Evolutionary conservation across 345 rosid species (phyloP).

Genomic region (Excoecaria agallocha): DNA sequence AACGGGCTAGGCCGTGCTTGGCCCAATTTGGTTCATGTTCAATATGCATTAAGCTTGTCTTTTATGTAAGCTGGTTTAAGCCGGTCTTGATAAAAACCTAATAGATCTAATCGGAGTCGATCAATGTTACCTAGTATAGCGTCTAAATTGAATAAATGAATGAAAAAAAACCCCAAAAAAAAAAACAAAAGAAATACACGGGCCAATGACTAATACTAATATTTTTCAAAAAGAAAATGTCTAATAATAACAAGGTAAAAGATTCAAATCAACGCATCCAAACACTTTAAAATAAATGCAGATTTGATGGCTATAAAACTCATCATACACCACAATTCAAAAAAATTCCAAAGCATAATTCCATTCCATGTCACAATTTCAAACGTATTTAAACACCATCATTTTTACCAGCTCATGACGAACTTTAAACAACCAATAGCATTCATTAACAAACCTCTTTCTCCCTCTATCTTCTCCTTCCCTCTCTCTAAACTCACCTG

Average conservation of each 20-base stretch:
- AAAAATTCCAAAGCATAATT: constrained; percentile 15
- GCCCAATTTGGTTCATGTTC: too few relatives aligned
- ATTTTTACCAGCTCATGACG: constrained; percentile 29
- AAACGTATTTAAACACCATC: neutral
- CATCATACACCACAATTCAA: neutral
- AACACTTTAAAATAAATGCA: constrained; percentile 65
- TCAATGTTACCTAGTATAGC: too few relatives aligned
- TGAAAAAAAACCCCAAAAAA: too few relatives aligned
- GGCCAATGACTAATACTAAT: too few relatives aligned
- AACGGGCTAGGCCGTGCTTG: too few relatives aligned
- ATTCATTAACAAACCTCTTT: constrained; percentile 17
- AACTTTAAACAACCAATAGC: constrained; percentile 13
- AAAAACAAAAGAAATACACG: too few relatives aligned
- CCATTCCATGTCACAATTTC: constrained; percentile 17
- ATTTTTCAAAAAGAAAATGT: neutral
- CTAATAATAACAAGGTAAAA: constrained; percentile 6
- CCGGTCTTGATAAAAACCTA: too few relatives aligned
- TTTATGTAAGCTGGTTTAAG: too few relatives aligned
- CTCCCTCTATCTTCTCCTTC: neutral
- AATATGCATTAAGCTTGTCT: too few relatives aligned
- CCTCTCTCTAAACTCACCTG: neutral
- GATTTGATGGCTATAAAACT: constrained; percentile 42
- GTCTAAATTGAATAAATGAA: too few relatives aligned
- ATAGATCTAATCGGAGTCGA: too few relatives aligned
- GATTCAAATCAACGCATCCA: constrained; percentile 66